Evolutionary conservation across 345 rosid genomes (phyloP).

Genomic region (Sonneratia alba): DNA sequence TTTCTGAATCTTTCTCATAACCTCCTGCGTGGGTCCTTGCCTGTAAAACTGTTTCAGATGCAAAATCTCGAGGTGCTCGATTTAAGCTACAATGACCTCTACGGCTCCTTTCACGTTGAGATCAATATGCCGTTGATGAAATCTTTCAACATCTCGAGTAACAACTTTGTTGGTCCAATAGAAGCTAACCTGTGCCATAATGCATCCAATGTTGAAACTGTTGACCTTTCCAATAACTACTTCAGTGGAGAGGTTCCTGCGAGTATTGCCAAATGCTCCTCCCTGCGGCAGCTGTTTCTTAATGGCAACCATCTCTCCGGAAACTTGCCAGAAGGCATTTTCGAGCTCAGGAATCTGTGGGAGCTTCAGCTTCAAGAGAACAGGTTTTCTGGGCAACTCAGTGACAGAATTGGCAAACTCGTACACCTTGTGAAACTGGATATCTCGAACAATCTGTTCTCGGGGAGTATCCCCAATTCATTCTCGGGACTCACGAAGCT

Average conservation of each 20-base stretch:
- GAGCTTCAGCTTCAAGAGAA: constrained; percentile 8
- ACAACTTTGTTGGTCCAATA: constrained; percentile 33
- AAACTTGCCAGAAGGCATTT: constrained; percentile 36
- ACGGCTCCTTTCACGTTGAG: constrained; percentile 31
- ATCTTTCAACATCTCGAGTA: constrained; percentile 39
- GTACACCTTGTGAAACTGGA: constrained; percentile 7
- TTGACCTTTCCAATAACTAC: constrained; percentile 41
- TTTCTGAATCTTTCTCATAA: constrained; percentile 54
- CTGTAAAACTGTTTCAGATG: constrained; percentile 39
- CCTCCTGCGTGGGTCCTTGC: constrained; percentile 35
- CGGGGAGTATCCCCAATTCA: constrained; percentile 2
- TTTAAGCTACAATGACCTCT: constrained; percentile 48
- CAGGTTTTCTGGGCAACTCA: constrained; percentile 2
- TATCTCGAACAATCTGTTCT: constrained; percentile 8
- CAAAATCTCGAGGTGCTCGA: constrained; percentile 38
- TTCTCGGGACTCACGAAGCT: constrained; percentile 12
- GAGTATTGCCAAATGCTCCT: constrained; percentile 36
- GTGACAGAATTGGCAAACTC: constrained; percentile 5
- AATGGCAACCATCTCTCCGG: constrained; percentile 57
- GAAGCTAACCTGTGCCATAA: constrained; percentile 45
- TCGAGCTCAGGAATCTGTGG: constrained; percentile 7
- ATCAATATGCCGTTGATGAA: constrained; percentile 34
- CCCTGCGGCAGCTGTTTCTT: constrained; percentile 43
- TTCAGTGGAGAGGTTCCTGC: constrained; percentile 40
- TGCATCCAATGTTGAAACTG: constrained; percentile 12